Evolutionary conservation across 116 monocot genomes (phyloP), one percentile per base, ranked within the genome.

Genomic region (Phalaenopsis hybrid): DNA sequence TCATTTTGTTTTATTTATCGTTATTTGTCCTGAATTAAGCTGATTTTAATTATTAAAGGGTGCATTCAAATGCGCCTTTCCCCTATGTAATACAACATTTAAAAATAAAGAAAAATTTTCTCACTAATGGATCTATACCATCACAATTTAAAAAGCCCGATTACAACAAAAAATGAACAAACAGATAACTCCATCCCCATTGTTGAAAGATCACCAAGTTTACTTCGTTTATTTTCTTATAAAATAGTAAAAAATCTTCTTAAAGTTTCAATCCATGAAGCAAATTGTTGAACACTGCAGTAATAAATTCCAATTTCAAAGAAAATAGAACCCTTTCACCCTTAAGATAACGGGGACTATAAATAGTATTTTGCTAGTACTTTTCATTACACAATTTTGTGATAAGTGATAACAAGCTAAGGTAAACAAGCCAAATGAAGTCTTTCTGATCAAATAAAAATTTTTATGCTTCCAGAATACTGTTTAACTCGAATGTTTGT

Each of bases 401-500:
- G 37, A 37, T 37, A 1, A 37, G 37, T 72, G 37, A 23, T 63
- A 72, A 37, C 72, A 72, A 37, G 41, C 72, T 72, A 72, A 16
- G 17, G 31, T 11, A 72, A 41, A 15, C 72, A 34, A 75, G 75
- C 44, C 44, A 75, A 75, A 75, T 75, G 17, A 74, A 74, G 43
- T 74, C 20, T 44, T 12, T n/a, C n/a, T n/a, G n/a, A n/a, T n/a
- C n/a, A n/a, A n/a, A n/a, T n/a, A n/a, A 46, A 1, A 75, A 5
- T 6, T 74, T 16, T 44, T 16, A 74, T 41, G 20, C 44, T 21
- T 45, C 45, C 4, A 46, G 3, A 45, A 21, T n/a, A n/a, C n/a
- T n/a, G 72, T 72, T 72, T 37, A 72, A 21, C 44, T 44, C 37
- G 5, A 16, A 46, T 46, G 0, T 21, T 45, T n/a, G 44, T 75